phyloP scores from a whole-genome alignment of 192 early-diverging fungal species.

The Rhizoclosmatium globosum region DNA sequence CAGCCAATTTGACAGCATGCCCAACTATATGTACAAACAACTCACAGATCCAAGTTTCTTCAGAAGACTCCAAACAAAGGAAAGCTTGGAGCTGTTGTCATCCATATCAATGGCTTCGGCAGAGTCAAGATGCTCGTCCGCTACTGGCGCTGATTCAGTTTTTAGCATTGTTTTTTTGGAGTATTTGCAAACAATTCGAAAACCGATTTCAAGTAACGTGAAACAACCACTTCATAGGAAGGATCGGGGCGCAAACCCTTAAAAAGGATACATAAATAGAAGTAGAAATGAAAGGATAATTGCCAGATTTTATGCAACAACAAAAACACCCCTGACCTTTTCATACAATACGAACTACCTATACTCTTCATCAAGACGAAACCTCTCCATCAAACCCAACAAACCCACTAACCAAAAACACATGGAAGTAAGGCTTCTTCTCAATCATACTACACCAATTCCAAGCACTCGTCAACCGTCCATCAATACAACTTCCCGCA shows the following conservation, averaged over 20 bases:
- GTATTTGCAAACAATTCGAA: too few relatives aligned
- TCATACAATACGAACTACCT: not conserved
- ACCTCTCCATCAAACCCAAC: slow-evolving; percentile 58
- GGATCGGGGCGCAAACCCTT: not conserved
- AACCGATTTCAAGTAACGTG: too few relatives aligned
- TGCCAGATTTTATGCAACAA: not conserved
- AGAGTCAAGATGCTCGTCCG: too few relatives aligned
- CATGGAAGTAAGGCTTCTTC: slow-evolving; percentile 90
- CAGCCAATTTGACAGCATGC: not conserved
- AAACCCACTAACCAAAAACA: slow-evolving; percentile 86
- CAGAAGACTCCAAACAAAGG: slow-evolving; percentile 32
- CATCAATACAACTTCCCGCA: slow-evolving; percentile 85
- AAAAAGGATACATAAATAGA: not conserved
- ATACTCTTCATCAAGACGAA: not conserved
- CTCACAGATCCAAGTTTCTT: slow-evolving; percentile 8
- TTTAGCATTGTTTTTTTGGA: too few relatives aligned
- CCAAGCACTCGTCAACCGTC: slow-evolving; percentile 89
- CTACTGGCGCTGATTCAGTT: too few relatives aligned
- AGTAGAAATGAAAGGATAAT: not conserved
- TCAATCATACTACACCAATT: slow-evolving; percentile 70
- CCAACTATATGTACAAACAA: not conserved
- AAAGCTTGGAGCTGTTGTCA: slow-evolving; percentile 22
- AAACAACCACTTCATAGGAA: too few relatives aligned
- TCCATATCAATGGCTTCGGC: slow-evolving; percentile 40
- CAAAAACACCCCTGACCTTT: not conserved